Base-by-base conservation (phyloP, 192 early-diverging fungal genomes). In the Backusella tuberculispora region DNA sequence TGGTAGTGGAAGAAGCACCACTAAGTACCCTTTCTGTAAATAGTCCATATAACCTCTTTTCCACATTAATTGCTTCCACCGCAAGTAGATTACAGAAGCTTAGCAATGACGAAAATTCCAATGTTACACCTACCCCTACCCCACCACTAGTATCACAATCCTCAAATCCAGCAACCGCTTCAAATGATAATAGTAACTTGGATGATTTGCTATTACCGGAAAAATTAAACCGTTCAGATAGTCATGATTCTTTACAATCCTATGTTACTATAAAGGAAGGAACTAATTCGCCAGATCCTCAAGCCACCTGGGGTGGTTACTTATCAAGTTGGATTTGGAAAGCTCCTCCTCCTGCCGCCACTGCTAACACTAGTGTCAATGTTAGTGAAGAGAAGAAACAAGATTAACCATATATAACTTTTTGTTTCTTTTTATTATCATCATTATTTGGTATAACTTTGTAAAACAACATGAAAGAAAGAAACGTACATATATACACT, bases 201-300 rank as follows among this genome's bases (percentile, higher is more conserved):
- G 53, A 60, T 5, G 53, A 60, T 12, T 19, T 26, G n/a, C 4
- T 26, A 12, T 19, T 38, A 42, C 69, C 43, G 15, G 24, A 45
- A 7, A 47, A 48, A 37, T 43, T 78, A 26, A 66, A 73, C 8
- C 71, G 71, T 56, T 26, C 45, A 29, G 71, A 78, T 19, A 78
- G 76, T 37, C 64, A 68, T 56, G 76, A 78, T 41, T 78, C 76
- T 15, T 60, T 78, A 46, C 64, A 63, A n/a, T 78, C 76, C 4
- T 68, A 73, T 43, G 76, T 78, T 12, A 53, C 45, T 26, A 34
- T 43, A 14, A 47, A 45, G 8, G 15, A 42, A 60, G 46, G n/a
- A 74, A 65, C 17, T 6, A 48, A 50, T 15, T 8, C 24, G 17
- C 21, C n/a, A 2, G 68, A 70, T 24, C 13, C 38, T 17, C 19